Conservation (phyloP, 2,329 filamentous ascomycete species). For the Fusarium liriodendri region DNA sequence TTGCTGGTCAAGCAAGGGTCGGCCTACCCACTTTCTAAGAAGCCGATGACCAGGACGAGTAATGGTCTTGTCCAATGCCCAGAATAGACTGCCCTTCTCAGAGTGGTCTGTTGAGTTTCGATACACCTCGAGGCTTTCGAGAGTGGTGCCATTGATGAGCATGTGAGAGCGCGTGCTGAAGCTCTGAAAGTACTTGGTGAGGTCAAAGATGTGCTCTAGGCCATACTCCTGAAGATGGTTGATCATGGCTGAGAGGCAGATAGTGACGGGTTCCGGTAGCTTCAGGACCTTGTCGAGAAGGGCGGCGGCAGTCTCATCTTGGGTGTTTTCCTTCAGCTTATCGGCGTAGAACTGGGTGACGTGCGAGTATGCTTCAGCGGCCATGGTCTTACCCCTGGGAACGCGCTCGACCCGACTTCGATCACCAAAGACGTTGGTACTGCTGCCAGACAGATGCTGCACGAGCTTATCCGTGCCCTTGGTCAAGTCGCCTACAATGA, state of each 20-base stretch:
- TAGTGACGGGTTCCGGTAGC: constrained; percentile 85
- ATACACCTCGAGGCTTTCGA: constrained; percentile 95
- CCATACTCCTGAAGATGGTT: constrained; percentile 91
- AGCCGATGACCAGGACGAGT: constrained; percentile 91
- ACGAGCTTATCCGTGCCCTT: constrained; percentile 93
- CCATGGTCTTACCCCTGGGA: constrained; percentile 81
- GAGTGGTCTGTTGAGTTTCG: constrained; percentile 91
- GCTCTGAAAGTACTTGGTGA: constrained; percentile 97
- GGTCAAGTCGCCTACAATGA: constrained; percentile 91
- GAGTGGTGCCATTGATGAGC: constrained; percentile 93
- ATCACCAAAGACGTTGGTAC: constrained; percentile 92
- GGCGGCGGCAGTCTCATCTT: constrained; percentile 67
- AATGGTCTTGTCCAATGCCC: constrained; percentile 92
- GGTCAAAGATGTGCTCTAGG: constrained; percentile 92
- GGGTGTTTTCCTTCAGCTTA: constrained; percentile 74
- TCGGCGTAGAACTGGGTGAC: constrained; percentile 93
- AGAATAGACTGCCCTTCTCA: constrained; percentile 90
- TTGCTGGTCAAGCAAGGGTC: constrained; percentile 82
- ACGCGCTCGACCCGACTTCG: constrained; percentile 86
- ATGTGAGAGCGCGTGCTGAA: constrained; percentile 96
- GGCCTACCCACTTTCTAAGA: constrained; percentile 93
- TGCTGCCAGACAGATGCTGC: constrained; percentile 88
- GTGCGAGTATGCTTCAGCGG: constrained; percentile 86
- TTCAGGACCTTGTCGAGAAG: constrained; percentile 88
- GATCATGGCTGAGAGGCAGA: constrained; percentile 97